Conservation (phyloP, 2,329 filamentous ascomycete species). For the Cercospora sojina region DNA sequence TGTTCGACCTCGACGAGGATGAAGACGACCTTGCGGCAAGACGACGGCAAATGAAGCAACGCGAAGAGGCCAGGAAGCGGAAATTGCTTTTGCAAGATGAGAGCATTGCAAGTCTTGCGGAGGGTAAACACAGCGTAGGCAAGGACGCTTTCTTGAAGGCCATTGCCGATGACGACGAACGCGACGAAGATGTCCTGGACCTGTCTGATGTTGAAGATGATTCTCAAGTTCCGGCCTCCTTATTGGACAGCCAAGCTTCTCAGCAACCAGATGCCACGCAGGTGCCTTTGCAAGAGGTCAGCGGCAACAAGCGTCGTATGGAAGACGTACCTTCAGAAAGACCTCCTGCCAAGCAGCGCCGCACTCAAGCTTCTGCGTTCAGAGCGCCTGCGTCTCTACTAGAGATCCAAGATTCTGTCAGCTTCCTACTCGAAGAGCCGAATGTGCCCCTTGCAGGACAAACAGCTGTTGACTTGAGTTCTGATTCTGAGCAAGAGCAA, state of each 20-base stretch:
- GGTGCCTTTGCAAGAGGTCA: conserved; percentile 30
- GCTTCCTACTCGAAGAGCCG: conserved; percentile 72
- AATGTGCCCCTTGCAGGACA: conserved; percentile 31
- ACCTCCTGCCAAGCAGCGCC: conserved; percentile 34
- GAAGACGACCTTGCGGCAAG: conserved; percentile 78
- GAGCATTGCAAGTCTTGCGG: conserved; percentile 75
- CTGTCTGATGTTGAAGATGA: conserved; percentile 62
- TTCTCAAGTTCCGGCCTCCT: conserved; percentile 41
- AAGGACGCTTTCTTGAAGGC: conserved; percentile 87
- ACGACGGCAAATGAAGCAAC: conserved; percentile 74
- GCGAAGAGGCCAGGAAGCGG: conserved; percentile 88
- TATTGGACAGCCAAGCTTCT: conserved; percentile 30
- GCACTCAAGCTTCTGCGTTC: conserved; percentile 42
- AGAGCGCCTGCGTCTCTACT: conserved; percentile 69
- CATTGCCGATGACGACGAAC: conserved; percentile 69
- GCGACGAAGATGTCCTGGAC: conserved; percentile 64
- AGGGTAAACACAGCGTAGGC: conserved; percentile 54
- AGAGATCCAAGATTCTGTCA: conserved; percentile 80
- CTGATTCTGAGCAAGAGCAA: conserved; percentile 44
- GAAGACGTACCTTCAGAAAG: conserved; percentile 42
- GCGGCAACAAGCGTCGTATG: conserved; percentile 34
- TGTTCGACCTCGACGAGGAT: conserved; percentile 72
- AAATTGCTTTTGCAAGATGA: conserved; percentile 85
- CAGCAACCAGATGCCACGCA: conserved; percentile 18
- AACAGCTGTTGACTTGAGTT: conserved; percentile 56